phyloP scores from a whole-genome alignment of 345 rosid genomes.

The Isatis tinctoria region DNA sequence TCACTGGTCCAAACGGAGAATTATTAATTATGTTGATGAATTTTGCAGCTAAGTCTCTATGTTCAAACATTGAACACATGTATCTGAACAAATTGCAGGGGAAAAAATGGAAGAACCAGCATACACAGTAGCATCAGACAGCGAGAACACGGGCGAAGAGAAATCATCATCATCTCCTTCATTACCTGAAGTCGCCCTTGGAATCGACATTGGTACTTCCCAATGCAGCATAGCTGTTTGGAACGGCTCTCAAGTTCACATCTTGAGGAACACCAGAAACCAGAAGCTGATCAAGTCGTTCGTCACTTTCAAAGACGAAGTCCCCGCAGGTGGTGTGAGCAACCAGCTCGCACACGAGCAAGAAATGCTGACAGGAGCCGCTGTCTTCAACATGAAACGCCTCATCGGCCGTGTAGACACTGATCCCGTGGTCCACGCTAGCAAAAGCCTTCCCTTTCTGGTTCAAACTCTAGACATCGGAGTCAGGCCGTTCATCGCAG shows the following conservation, averaged over 20 bases:
- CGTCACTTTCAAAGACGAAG: slow-evolving; percentile 75
- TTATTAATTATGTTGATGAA: background rate
- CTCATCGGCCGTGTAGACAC: slow-evolving; percentile 84
- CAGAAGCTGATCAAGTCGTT: slow-evolving; percentile 70
- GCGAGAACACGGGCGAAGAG: slow-evolving; percentile 74
- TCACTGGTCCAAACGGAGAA: background rate
- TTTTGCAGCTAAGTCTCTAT: background rate
- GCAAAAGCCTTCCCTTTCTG: slow-evolving; percentile 72
- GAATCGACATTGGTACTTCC: slow-evolving; percentile 86
- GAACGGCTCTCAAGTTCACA: slow-evolving; percentile 82
- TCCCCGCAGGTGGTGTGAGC: slow-evolving; percentile 74
- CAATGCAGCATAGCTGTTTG: slow-evolving; percentile 81
- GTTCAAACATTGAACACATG: background rate
- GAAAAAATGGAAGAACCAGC: slow-evolving; percentile 57
- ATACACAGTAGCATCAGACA: slow-evolving; percentile 84
- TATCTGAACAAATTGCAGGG: slow-evolving; percentile 32
- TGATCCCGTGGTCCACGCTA: slow-evolving; percentile 69
- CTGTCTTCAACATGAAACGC: slow-evolving; percentile 91
- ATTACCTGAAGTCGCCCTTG: slow-evolving; percentile 73
- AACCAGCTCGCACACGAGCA: slow-evolving; percentile 65
- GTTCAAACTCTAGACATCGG: slow-evolving; percentile 87
- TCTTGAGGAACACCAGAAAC: slow-evolving; percentile 68
- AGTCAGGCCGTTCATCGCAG: slow-evolving; percentile 77
- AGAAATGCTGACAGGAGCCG: slow-evolving; percentile 74
- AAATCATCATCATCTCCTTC: slow-evolving; percentile 48